A percentile compares a stretch with the other conserved stretches of the same genome.
Evolutionary conservation across 805 yeast genomes (phyloP).

Genomic region (Candida nemodendra): DNA sequence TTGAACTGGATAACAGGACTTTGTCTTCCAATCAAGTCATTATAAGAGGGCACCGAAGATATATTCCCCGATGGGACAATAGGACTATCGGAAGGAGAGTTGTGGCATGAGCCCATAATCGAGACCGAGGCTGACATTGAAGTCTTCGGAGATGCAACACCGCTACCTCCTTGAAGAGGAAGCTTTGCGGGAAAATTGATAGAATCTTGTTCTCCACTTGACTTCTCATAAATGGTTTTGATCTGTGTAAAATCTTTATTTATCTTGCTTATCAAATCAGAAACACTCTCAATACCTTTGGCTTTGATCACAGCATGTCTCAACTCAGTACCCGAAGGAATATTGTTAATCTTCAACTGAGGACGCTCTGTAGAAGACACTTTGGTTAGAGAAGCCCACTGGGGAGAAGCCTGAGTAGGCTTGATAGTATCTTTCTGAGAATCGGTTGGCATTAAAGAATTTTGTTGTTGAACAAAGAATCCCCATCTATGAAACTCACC

Average conservation of each 20-base stretch:
- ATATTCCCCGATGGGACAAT: not conserved
- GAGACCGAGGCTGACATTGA: not conserved
- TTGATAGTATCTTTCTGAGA: conserved; percentile 9
- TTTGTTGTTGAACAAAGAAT: conserved; percentile 67
- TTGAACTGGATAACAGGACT: not conserved
- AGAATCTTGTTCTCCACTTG: conserved; percentile 4
- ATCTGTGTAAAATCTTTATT: conserved; percentile 43
- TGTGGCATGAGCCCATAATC: not conserved
- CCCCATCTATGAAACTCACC: conserved; percentile 92
- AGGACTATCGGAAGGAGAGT: conserved; percentile 4
- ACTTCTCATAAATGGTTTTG: conserved; percentile 24
- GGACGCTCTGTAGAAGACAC: conserved; percentile 10
- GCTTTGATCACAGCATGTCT: conserved; percentile 67
- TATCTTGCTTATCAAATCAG: conserved; percentile 65
- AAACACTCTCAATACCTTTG: conserved; percentile 69
- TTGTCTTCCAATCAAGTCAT: too few species aligned
- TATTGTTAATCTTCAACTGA: conserved; percentile 30
- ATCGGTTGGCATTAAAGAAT: conserved; percentile 30
- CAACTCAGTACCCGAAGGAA: conserved; percentile 56
- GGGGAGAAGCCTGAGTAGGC: not conserved
- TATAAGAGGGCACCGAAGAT: not conserved
- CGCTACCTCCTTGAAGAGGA: not conserved
- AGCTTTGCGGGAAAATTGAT: conserved; percentile 3
- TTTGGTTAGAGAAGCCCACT: conserved; percentile 2
- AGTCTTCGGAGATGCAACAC: not conserved